A percentile compares a stretch with the other conserved stretches of the same genome.
phyloP scores from a whole-genome alignment of 768 basidiomycete species.

The Kwoniella europaea region DNA sequence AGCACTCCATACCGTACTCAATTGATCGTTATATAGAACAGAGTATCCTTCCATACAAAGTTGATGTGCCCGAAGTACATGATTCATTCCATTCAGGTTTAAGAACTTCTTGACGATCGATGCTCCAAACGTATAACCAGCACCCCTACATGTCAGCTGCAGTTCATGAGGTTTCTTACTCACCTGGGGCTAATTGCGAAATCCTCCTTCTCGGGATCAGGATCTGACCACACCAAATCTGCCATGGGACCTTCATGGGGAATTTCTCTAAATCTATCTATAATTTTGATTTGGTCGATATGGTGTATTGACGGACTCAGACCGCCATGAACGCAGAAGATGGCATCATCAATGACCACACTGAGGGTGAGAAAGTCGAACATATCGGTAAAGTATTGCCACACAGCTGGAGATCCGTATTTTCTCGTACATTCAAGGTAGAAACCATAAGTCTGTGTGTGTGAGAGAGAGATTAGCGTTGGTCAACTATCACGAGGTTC shows the following conservation, averaged over 20 bases:
- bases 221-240: constrained; percentile 99
- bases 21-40: constrained; percentile 93
- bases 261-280: constrained; percentile 98
- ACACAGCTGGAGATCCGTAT: constrained; percentile 92
- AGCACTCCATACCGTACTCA: constrained; percentile 98
- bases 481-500: constrained; percentile 26
- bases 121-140: constrained; percentile 97
- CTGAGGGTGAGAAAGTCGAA: constrained; percentile 98
- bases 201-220: constrained; percentile 98
- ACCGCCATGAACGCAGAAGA: constrained; percentile 99
- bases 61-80: constrained; percentile 97
- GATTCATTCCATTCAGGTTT: constrained; percentile 92
- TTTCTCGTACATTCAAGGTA: constrained; percentile 98
- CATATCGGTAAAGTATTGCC: constrained; percentile 99
- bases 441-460: constrained; percentile 88
- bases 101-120: constrained; percentile 98
- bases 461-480: constrained; percentile 21
- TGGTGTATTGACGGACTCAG: constrained; percentile 98
- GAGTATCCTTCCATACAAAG: constrained; percentile 99
- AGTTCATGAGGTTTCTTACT: constrained; percentile 43
- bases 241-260: constrained; percentile 99
- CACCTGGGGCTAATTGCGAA: constrained; percentile 98
- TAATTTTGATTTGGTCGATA: constrained; percentile 98
- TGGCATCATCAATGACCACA: constrained; percentile 97
- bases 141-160: constrained; percentile 68